These are phyloP conservation scores for Manihot esculenta DNA, from an alignment of 441 rosid species.

Conservation along the genomic window DNA sequence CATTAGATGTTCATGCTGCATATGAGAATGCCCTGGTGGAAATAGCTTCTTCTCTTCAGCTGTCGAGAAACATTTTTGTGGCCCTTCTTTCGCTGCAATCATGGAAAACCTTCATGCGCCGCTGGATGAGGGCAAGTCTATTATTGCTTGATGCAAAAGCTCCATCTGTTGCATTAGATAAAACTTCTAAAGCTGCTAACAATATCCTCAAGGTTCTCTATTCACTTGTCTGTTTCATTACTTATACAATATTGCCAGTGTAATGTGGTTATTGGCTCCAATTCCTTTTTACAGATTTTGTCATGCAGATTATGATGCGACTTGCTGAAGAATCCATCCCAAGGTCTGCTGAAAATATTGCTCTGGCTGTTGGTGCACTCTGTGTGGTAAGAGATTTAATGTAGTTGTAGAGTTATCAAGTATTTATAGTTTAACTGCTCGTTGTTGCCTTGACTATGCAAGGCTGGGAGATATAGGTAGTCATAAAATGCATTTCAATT, in stretches of 20 bases:
- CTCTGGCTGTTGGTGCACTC: slow-evolving; percentile 82
- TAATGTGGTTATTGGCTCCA: slow-evolving; percentile 10
- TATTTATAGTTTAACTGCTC: slow-evolving; percentile 9
- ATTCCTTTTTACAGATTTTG: slow-evolving; percentile 17
- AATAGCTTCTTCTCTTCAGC: slow-evolving; percentile 74
- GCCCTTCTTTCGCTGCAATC: slow-evolving; percentile 91
- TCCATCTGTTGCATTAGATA: slow-evolving; percentile 45
- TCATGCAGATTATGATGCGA: slow-evolving; percentile 55
- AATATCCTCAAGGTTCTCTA: slow-evolving; percentile 73
- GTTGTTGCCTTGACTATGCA: not conserved
- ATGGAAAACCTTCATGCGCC: slow-evolving; percentile 81
- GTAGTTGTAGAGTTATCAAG: slow-evolving; percentile 20
- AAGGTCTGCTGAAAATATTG: slow-evolving; percentile 84
- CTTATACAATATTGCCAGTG: slow-evolving; percentile 1
- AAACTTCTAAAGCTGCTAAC: slow-evolving; percentile 75
- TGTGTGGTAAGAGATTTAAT: slow-evolving; percentile 52
- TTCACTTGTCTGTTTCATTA: slow-evolving; percentile 2
- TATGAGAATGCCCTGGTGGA: slow-evolving; percentile 64
- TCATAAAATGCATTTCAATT: not conserved
- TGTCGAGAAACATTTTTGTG: slow-evolving; percentile 74
- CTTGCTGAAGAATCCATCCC: slow-evolving; percentile 82
- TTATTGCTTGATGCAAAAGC: slow-evolving; percentile 48
- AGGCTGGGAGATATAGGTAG: not conserved
- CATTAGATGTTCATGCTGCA: slow-evolving; percentile 55
- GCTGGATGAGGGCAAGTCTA: slow-evolving; percentile 71